Conservation (phyloP, 768 basidiomycete species). For the Hypholoma fasciculare region DNA sequence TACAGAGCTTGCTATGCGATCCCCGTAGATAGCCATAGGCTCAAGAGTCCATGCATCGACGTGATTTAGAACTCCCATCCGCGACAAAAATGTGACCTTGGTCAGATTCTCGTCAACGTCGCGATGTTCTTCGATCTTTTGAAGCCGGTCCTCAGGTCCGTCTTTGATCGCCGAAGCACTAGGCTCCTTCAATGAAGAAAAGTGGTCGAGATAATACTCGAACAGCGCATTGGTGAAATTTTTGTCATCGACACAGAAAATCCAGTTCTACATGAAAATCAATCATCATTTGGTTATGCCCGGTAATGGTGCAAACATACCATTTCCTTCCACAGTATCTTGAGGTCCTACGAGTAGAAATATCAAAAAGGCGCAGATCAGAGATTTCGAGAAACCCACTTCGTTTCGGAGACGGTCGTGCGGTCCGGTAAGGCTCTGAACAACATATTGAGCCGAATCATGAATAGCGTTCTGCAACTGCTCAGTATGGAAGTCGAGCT, state of each 20-base stretch:
- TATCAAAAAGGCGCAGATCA: too few relatives aligned
- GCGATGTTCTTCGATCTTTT: not conserved
- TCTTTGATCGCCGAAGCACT: too few relatives aligned
- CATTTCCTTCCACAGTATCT: conserved; percentile 15
- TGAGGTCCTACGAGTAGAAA: conserved; percentile 5
- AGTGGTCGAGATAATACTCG: conserved; percentile 23
- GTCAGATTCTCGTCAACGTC: not conserved
- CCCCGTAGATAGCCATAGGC: not conserved
- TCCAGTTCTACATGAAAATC: conserved; percentile 16
- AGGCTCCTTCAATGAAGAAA: conserved; percentile 1
- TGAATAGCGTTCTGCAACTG: conserved; percentile 9
- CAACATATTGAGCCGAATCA: conserved; percentile 7
- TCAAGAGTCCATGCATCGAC: conserved; percentile 4
- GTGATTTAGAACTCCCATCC: conserved; percentile 6
- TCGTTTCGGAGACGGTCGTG: conserved; percentile 5
- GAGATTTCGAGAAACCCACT: not conserved
- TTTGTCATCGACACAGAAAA: conserved; percentile 24
- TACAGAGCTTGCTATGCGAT: not conserved
- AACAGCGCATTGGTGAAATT: conserved; percentile 18
- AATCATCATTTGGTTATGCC: not conserved
- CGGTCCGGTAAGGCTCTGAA: conserved; percentile 5
- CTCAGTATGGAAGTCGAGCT: conserved; percentile 7
- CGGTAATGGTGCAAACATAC: not conserved
- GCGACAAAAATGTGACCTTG: conserved; percentile 3
- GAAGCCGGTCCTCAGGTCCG: not conserved